Conservation (phyloP, 208 protist genomes). For the Leishmania mexicana region DNA sequence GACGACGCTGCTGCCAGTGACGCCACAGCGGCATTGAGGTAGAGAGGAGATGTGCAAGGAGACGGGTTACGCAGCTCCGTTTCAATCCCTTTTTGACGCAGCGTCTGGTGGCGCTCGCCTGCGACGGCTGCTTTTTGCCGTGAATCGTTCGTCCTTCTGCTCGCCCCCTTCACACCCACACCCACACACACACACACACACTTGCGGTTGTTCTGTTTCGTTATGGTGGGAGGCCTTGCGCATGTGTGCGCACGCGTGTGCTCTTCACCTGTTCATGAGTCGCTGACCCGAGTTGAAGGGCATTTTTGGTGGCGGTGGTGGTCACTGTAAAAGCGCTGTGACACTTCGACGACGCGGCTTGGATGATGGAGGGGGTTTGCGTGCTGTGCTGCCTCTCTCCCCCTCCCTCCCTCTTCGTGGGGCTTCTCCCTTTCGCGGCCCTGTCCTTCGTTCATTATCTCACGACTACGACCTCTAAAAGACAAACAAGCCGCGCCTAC, state of each 20-base stretch:
- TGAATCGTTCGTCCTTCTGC: not conserved
- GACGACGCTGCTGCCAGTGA: not conserved
- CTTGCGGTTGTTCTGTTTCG: not conserved
- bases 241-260: not conserved
- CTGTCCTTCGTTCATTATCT: not conserved
- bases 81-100: not conserved
- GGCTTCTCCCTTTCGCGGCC: not conserved
- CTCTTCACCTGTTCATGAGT: not conserved
- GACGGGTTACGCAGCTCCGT: not conserved
- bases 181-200: not conserved
- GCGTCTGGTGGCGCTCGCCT: not conserved
- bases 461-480: not conserved
- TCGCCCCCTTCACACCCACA: not conserved
- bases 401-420: not conserved
- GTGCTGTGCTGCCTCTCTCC: not conserved
- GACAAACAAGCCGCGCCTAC: not conserved
- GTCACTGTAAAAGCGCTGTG: not conserved
- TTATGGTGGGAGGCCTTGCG: not conserved
- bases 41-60: not conserved
- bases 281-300: not conserved
- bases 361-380: not conserved
- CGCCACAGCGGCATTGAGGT: not conserved
- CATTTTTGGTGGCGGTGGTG: not conserved
- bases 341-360: not conserved
- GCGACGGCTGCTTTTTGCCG: not conserved